Evolutionary conservation across 1,284 basidiomycete species (phyloP).

Genomic region (Irpex rosettiformis): DNA sequence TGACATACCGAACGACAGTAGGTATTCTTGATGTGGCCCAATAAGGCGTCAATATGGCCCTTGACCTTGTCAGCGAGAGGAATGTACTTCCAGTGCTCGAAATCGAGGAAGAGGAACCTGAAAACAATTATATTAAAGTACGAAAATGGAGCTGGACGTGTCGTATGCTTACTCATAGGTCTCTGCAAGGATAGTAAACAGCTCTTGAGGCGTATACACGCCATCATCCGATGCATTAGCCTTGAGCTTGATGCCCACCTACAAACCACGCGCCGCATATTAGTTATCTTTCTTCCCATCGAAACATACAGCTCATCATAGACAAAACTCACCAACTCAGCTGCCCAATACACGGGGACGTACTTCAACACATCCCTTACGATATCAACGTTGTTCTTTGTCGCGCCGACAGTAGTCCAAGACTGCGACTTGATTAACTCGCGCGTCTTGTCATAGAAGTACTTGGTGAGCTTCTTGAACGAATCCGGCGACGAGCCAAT

Average conservation of each 20-base stretch:
- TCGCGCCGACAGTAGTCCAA: constrained; percentile 45
- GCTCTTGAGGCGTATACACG: constrained; percentile 54
- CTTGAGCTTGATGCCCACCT: constrained; percentile 78
- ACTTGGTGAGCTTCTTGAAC: constrained; percentile 47
- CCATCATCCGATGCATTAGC: constrained; percentile 47
- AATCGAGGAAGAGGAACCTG: constrained; percentile 73
- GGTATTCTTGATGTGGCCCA: constrained; percentile 49
- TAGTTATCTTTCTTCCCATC: neutral
- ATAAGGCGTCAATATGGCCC: constrained; percentile 47
- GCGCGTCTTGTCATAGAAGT: constrained; percentile 60
- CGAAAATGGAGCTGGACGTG: neutral
- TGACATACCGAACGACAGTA: constrained; percentile 13
- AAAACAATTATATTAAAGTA: neutral
- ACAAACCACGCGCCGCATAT: neutral
- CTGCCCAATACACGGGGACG: constrained; percentile 67
- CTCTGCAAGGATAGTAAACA: constrained; percentile 62
- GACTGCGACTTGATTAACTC: constrained; percentile 51
- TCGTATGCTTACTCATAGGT: constrained; percentile 57
- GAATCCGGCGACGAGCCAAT: constrained; percentile 38
- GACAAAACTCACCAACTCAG: constrained; percentile 53
- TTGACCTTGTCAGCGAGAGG: constrained; percentile 48
- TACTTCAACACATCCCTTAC: constrained; percentile 66
- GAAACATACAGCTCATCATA: neutral
- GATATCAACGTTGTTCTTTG: constrained; percentile 58
- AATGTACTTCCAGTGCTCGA: constrained; percentile 55